Base-by-base conservation (phyloP, 129 eudicot species). In the Rutidosis leptorrhynchoides region DNA sequence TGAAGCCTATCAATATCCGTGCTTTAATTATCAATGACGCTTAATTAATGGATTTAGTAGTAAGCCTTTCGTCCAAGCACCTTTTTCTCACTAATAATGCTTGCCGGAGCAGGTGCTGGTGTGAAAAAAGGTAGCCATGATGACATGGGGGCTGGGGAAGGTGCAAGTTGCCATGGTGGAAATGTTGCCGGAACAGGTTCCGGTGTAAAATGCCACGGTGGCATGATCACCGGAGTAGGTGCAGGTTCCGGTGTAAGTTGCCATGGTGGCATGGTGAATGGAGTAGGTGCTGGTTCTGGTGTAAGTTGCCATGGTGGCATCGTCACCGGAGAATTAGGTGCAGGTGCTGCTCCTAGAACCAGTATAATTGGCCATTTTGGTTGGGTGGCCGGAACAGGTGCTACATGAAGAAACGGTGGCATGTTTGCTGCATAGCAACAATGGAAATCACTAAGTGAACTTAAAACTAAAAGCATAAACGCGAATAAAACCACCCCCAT, bases 31-130 rank as follows among this genome's bases (percentile, higher is more conserved):
- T 53, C 27, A 72, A 12, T 37, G 70, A 43, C n/a, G 64, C 20
- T 1, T 27, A 20, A 29, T 48, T 28, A 62, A 23, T 30, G 76
- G 48, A 42, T 48, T 16, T 0, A 52, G n/a, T n/a, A 46, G 51
- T 29, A 62, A 61, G 17, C 70, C 57, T 72, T 72, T 72, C 77
- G 64, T 33, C 77, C 77, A 53, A 72, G 56, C 46, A 72, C 70
- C 56, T 32, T 63, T 54, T 62, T 25, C 22, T 27, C 43, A 52
- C 16, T 29, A 61, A 21, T 62, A 46, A 15, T 16, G 8, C 17
- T 22, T 56, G 45, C 2, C 2, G 62, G 62, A 19, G 62, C 43
- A 2, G 33, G 52, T 11, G 58, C 30, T 1, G 67, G 33, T 5
- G 30, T 5, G 67, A 26, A 3, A 6, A 7, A 0, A 4, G 43